phyloP scores from a whole-genome alignment of 2,329 filamentous ascomycete genomes.

The Parastagonospora nodorum region DNA sequence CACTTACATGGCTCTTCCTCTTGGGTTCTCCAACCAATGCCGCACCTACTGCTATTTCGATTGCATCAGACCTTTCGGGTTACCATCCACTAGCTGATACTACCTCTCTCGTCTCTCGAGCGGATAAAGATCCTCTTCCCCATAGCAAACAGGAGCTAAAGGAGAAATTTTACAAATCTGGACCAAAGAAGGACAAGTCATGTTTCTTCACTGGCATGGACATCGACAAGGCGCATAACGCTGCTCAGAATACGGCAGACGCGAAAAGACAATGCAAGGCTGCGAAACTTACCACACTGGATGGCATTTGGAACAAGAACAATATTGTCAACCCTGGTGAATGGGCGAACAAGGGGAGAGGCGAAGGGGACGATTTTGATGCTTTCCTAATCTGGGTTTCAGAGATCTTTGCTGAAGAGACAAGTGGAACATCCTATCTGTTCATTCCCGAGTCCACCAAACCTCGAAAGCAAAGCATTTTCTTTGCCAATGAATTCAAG shows the following conservation, averaged over 20 bases:
- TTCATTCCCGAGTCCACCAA: neutral
- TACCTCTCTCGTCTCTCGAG: too few species aligned
- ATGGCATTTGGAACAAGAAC: neutral
- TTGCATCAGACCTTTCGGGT: neutral
- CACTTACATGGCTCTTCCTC: neutral
- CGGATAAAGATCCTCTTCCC: neutral
- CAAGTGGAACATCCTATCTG: neutral
- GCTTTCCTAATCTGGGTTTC: neutral
- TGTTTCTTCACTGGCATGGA: neutral
- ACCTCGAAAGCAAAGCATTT: neutral
- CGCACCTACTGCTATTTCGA: neutral
- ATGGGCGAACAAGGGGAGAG: neutral
- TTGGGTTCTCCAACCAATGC: neutral
- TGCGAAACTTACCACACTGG: neutral
- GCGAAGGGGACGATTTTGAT: neutral
- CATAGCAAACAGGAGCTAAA: neutral
- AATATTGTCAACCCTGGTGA: neutral
- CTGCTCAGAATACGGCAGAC: neutral
- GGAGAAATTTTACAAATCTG: neutral
- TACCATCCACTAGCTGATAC: neutral
- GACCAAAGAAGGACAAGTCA: neutral
- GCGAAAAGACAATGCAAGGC: neutral
- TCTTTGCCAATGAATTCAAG: neutral
- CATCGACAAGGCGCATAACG: neutral
- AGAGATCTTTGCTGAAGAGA: neutral